Evolutionary conservation across 2,329 filamentous ascomycete genomes (phyloP).

Genomic region (Ophiostoma sp.): DNA sequence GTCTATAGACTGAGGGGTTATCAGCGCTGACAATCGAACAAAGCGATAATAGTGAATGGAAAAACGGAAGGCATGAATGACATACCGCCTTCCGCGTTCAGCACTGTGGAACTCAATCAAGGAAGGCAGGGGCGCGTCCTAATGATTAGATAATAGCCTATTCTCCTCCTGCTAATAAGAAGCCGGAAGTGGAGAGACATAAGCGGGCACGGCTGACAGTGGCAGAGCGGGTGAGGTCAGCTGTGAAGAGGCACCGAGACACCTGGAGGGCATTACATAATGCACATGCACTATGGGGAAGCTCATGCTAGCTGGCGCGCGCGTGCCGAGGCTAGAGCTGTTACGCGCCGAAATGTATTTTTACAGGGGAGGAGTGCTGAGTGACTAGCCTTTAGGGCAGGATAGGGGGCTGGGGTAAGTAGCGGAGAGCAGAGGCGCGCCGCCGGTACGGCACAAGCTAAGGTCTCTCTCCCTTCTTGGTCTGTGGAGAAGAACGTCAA

Average conservation of each 20-base stretch:
- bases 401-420: slow-evolving; percentile 9
- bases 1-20: background rate
- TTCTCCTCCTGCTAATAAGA: background rate
- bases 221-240: too few species aligned
- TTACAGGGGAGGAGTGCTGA: background rate
- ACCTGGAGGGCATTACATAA: background rate
- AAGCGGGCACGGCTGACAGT: too few species aligned
- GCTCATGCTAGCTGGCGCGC: slow-evolving; percentile 24
- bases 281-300: background rate
- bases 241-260: too few species aligned
- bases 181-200: too few species aligned
- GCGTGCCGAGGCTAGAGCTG: slow-evolving; percentile 31
- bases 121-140: background rate
- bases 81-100: slow-evolving; percentile 1
- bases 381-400: background rate
- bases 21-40: slow-evolving; percentile 4
- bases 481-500: background rate
- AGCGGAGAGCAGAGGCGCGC: background rate
- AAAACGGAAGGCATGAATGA: background rate
- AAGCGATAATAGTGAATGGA: background rate
- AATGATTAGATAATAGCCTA: background rate
- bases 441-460: background rate
- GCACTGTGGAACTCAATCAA: background rate
- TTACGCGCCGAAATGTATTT: slow-evolving; percentile 14
- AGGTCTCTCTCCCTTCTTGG: background rate